Evolutionary conservation across 108 stramenopile genomes (phyloP), one percentile per base, ranked within the genome.

Genomic region (Fistulifera pelliculosa): DNA sequence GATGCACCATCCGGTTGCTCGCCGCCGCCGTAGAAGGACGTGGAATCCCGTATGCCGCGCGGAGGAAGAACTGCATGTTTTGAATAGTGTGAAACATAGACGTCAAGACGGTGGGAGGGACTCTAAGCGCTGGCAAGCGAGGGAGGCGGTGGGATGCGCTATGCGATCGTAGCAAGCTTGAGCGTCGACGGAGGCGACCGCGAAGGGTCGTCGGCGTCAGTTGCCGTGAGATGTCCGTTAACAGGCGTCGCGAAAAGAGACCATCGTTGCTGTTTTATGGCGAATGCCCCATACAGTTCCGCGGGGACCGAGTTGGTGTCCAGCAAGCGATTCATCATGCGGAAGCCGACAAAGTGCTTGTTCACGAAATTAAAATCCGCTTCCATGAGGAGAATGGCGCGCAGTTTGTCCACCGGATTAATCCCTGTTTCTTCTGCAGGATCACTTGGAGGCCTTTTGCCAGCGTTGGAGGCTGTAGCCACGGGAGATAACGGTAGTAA

Each of bases 101-200:
- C n/a, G n/a, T n/a, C n/a, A n/a, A n/a, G n/a, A n/a, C n/a, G n/a
- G n/a, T n/a, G n/a, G n/a, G n/a, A n/a, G n/a, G n/a, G n/a, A n/a
- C n/a, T n/a, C n/a, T 1, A 60, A 7, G 12, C 59, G 40, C 18
- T 22, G 52, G 17, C 60, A 18, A 39, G 42, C 24, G 7, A 67
- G 47, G 1, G 24, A 10, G 5, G 53, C 52, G 12, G 40, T 17
- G 3, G n/a, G 13, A 26, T 67, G 66, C 16, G 19, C 39, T 14
- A 67, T 54, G 23, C 59, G 28, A 23, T 67, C 59, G 41, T 67
- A 67, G 52, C 60, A 61, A 7, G 47, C 19, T 26, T 54, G 56
- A 7, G 63, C 63, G 18, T 64, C 63, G 12, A 27, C 56, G 10
- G 52, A 41, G 25, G n/a, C n/a, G n/a, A n/a, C n/a, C 42, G 38